Percentiles rank a stretch among this genome's conserved stretches.
These are phyloP conservation scores for Suillus luteus DNA, from an alignment of 768 basidiomycete species.

Conservation along the genomic window DNA sequence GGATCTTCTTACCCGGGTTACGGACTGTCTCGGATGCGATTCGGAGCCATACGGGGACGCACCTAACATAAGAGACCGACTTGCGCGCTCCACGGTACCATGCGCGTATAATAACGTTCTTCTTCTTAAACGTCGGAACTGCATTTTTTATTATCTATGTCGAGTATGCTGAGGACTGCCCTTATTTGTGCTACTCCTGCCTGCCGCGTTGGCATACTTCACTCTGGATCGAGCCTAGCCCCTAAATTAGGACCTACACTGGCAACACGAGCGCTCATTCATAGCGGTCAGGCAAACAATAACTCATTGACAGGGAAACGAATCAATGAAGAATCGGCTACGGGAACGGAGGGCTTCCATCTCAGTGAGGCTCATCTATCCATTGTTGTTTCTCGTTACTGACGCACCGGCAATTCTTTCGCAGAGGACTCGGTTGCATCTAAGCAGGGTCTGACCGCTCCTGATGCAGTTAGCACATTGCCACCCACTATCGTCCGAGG, in stretches of 20 bases:
- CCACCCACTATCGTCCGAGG: slow-evolving; percentile 56
- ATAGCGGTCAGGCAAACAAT: slow-evolving; percentile 26
- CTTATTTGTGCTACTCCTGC: slow-evolving; percentile 11
- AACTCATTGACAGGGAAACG: slow-evolving; percentile 27
- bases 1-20: too few species aligned
- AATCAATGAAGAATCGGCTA: slow-evolving; percentile 23
- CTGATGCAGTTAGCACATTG: slow-evolving; percentile 53
- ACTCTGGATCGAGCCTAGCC: slow-evolving; percentile 13
- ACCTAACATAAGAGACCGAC: slow-evolving; percentile 23
- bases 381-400: background rate
- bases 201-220: slow-evolving; percentile 16
- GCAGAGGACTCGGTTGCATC: slow-evolving; percentile 29
- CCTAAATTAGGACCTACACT: slow-evolving; percentile 12
- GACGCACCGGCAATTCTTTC: slow-evolving; percentile 8
- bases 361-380: slow-evolving; percentile 25
- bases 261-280: slow-evolving; percentile 21
- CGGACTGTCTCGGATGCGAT: slow-evolving; percentile 16
- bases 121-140: background rate
- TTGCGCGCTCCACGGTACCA: background rate
- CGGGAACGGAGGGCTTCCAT: slow-evolving; percentile 40
- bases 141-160: slow-evolving; percentile 9
- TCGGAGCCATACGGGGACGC: slow-evolving; percentile 29
- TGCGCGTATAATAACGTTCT: background rate
- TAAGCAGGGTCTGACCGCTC: slow-evolving; percentile 20
- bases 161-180: slow-evolving; percentile 11